Percentiles rank a stretch among this genome's conserved stretches.
These are phyloP conservation scores for Medicago ruthenica DNA, from an alignment of 306 rosid genomes.

Conservation along the genomic window DNA sequence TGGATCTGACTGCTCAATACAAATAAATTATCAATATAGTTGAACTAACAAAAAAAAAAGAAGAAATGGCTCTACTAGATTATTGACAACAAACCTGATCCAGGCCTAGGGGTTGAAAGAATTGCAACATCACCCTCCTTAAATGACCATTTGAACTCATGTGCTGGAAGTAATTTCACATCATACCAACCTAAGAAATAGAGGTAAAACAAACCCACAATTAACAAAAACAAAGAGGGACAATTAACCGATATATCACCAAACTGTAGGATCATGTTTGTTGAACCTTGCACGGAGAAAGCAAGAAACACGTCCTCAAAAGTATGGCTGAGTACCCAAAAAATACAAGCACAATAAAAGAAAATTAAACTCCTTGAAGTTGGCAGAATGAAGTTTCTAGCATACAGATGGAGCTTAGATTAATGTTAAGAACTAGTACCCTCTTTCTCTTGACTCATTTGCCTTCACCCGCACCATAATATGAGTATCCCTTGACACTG, in stretches of 20 bases:
- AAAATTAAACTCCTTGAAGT: constrained; percentile 29
- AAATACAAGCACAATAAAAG: constrained; percentile 14
- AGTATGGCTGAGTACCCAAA: constrained; percentile 30
- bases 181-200: constrained; percentile 87
- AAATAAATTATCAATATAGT: constrained; percentile 33
- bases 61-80: constrained; percentile 28
- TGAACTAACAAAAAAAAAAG: not conserved
- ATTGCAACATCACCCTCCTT: constrained; percentile 99
- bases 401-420: constrained; percentile 18
- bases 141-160: constrained; percentile 91
- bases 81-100: constrained; percentile 71
- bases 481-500: constrained; percentile 84
- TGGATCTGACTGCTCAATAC: constrained; percentile 72
- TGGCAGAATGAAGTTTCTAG: constrained; percentile 17
- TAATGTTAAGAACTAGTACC: constrained; percentile 54
- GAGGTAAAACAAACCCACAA: constrained; percentile 43
- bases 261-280: constrained; percentile 18
- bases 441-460: constrained; percentile 95
- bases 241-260: constrained; percentile 6
- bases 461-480: constrained; percentile 85
- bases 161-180: constrained; percentile 84
- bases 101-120: constrained; percentile 92
- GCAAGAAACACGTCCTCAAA: constrained; percentile 22
- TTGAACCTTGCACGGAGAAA: constrained; percentile 34
- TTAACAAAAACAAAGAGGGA: constrained; percentile 8